These are phyloP conservation scores for Trypanosoma mega DNA, from an alignment of 208 protist species.

Conservation along the genomic window DNA sequence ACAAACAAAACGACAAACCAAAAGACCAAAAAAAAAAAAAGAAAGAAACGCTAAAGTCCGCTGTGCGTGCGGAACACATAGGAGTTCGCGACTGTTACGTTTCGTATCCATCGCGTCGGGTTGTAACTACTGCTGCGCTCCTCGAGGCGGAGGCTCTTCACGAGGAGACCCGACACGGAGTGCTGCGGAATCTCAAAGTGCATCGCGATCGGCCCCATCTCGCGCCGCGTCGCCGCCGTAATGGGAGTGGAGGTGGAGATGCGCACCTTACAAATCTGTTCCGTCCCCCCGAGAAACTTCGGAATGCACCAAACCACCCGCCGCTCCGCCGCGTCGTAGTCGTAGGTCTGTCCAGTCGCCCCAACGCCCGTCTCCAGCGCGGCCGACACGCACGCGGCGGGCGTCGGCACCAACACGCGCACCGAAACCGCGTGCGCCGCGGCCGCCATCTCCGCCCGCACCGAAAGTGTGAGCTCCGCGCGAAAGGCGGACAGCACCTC, in stretches of 20 bases:
- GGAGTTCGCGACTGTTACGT: conserved; percentile 80
- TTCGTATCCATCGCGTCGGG: conserved; percentile 86
- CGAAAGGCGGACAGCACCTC: conserved; percentile 39
- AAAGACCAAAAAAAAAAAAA: conserved; percentile 17
- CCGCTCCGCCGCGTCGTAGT: conserved; percentile 59
- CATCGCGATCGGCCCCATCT: conserved; percentile 78
- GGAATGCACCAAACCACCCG: conserved; percentile 82
- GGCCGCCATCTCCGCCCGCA: conserved; percentile 48
- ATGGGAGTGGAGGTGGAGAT: conserved; percentile 45
- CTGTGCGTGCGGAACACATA: conserved; percentile 79
- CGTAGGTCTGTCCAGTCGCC: conserved; percentile 41
- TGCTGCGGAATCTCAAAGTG: conserved; percentile 93
- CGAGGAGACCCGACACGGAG: conserved; percentile 41
- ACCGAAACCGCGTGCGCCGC: conserved; percentile 34
- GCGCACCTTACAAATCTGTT: conserved; percentile 52
- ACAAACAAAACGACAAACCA: conserved; percentile 6
- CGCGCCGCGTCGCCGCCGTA: conserved; percentile 39
- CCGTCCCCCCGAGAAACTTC: conserved; percentile 66
- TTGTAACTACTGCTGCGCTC: conserved; percentile 75
- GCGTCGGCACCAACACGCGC: conserved; percentile 45
- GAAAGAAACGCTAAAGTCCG: conserved; percentile 2
- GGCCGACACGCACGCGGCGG: conserved; percentile 34
- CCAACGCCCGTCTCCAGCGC: conserved; percentile 38
- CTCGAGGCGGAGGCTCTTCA: conserved; percentile 64
- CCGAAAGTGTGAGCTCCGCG: conserved; percentile 39